These are phyloP conservation scores for Mikania micrantha DNA, from an alignment of 129 eudicot species.

Conservation along the genomic window DNA sequence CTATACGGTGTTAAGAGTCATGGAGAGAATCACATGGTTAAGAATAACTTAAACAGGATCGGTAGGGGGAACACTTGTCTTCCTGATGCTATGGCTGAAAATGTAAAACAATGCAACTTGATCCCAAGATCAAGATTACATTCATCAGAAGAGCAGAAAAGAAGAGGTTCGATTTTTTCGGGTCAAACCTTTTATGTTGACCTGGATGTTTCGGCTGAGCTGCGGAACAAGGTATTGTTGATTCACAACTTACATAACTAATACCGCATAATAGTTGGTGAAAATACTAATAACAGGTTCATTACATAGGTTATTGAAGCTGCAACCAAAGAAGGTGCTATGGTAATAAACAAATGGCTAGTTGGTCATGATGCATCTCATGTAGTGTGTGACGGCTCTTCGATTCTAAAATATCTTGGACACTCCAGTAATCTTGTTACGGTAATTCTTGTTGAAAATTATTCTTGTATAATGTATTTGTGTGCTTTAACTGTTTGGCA, in stretches of 20 bases:
- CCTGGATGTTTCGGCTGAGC: constrained; percentile 44
- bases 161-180: constrained; percentile 37
- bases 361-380: constrained; percentile 64
- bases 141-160: constrained; percentile 35
- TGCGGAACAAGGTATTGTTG: constrained; percentile 52
- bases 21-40: constrained; percentile 33
- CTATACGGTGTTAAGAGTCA: constrained; percentile 45
- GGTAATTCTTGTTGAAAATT: constrained; percentile 33
- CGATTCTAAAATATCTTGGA: constrained; percentile 59
- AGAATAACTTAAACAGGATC: constrained; percentile 27
- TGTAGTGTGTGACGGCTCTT: constrained; percentile 86
- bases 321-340: constrained; percentile 55
- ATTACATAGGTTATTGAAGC: constrained; percentile 50
- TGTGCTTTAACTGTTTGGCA: neutral
- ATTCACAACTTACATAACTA: neutral
- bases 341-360: constrained; percentile 46
- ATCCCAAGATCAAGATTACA: constrained; percentile 24
- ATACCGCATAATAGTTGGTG: neutral
- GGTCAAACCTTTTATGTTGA: constrained; percentile 63
- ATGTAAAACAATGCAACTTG: constrained; percentile 31
- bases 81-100: constrained; percentile 48
- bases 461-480: neutral
- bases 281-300: neutral
- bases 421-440: constrained; percentile 68
- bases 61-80: constrained; percentile 36